Conservation (phyloP, 139 green algal species). For the Mesostigma viride region DNA sequence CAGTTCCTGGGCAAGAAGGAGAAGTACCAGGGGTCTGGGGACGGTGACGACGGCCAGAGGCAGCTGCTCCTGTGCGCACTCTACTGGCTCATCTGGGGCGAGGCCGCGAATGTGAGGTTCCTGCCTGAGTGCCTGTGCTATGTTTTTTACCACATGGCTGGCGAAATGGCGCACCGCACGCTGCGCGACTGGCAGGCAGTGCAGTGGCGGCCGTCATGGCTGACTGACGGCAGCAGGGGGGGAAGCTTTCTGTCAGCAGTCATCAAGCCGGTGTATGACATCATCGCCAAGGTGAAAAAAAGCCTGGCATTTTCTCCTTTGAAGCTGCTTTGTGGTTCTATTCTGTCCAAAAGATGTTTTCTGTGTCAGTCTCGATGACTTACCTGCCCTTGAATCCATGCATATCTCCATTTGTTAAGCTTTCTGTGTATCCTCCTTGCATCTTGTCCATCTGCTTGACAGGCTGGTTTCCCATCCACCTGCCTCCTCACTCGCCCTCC, state of each 20-base stretch:
- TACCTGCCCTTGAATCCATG: no score
- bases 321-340: no score
- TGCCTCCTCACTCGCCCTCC: no score
- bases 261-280: slow-evolving; percentile 30
- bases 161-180: not conserved
- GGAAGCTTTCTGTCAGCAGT: slow-evolving; percentile 27
- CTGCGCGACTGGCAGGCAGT: no score
- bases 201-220: no score
- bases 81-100: slow-evolving; percentile 32
- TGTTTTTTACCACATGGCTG: slow-evolving; percentile 23
- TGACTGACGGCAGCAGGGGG: not conserved
- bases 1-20: not conserved
- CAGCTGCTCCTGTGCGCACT: slow-evolving; percentile 18
- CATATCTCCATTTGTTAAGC: no score
- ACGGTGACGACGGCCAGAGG: not conserved
- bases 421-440: no score
- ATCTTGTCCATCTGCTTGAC: no score
- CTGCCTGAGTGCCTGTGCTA: slow-evolving; percentile 36
- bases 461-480: no score
- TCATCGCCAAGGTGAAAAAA: slow-evolving; percentile 26
- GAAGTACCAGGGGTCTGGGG: not conserved
- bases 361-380: no score
- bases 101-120: slow-evolving; percentile 31
- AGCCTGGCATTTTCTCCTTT: no score
- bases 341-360: no score